Evolutionary conservation across 306 rosid genomes (phyloP), one percentile per base, ranked within the genome.

Genomic region (Quercus berberidifolia): DNA sequence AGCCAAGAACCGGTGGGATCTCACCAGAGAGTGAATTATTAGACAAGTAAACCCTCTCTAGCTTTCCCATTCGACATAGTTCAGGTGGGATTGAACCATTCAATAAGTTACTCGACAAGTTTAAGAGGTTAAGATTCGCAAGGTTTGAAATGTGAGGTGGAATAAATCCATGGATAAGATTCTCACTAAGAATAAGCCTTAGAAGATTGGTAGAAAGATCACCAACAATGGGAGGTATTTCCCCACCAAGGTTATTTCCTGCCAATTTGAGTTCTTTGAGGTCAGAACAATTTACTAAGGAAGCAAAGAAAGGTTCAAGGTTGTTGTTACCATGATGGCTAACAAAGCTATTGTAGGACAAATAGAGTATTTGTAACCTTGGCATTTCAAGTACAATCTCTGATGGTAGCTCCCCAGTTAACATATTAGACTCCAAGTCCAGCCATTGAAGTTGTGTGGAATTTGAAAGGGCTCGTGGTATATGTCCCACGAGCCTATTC

Each of bases 1-100:
- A 84, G 9, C 94, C 93, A 2, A 95, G 85, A 23, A 87, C 85
- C 3, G 90, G 77, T 35, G 98, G 98, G 76, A 95, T 95, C 78
- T 89, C 94, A 56, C 94, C 99, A 18, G 89, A 86, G 38, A 92
- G 89, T 57, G 95, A 95, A 86, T 95, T 95, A 31, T 92, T 88
- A 2, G 98, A 92, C 84, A 95, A 55, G 54, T 79, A 85, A 64
- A 90, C 68, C 79, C 98, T 91, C 85, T 95, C 99, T 7, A 92
- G 87, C 80, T 81, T 92, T 30, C 55, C 74, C 91, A 92, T 87
- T 76, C 20, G 59, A 80, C 87, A 71, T 8, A 92, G 87, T 70
- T 87, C 80, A 4, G 74, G 69, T 74, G 99, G 98, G 76, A 92
- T 91, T 28, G 96, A 83, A 55, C 96, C 99, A 78, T 91, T 91